A percentile compares a stretch with the other conserved stretches of the same genome.
phyloP scores from a whole-genome alignment of 2,329 filamentous ascomycete species.

The Fusarium sp. region DNA sequence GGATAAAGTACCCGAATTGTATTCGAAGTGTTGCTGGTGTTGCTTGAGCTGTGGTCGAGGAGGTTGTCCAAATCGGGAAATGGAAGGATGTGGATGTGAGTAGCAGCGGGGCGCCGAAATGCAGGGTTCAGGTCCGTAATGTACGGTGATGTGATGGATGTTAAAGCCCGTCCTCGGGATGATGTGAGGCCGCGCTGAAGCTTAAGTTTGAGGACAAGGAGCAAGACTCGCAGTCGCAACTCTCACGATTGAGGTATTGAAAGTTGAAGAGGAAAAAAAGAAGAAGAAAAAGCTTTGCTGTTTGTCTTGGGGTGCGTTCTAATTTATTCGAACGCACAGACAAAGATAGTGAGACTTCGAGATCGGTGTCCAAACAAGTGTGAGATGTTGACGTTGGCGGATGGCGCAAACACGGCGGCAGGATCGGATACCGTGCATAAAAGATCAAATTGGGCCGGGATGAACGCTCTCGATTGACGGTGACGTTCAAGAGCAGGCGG shows the following conservation, averaged over 20 bases:
- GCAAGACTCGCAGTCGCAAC: not conserved
- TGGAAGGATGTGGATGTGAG: constrained; percentile 8
- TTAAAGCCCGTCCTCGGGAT: constrained; percentile 10
- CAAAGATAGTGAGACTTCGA: not conserved
- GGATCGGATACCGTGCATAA: constrained; percentile 27
- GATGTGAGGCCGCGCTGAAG: constrained; percentile 20
- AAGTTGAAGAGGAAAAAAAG: not conserved
- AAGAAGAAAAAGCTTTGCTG: not conserved
- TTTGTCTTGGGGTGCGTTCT: constrained; percentile 5
- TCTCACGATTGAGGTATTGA: not conserved
- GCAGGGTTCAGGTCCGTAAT: constrained; percentile 35
- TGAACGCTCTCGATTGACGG: constrained; percentile 17
- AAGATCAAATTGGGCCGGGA: constrained; percentile 24
- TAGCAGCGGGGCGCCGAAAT: constrained; percentile 24
- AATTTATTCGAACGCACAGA: constrained; percentile 27
- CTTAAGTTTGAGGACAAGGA: not conserved
- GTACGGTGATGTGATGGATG: constrained; percentile 30
- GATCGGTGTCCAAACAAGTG: constrained; percentile 2
- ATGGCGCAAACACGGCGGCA: constrained; percentile 26
- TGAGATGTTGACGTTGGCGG: not conserved
- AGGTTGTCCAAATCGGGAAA: constrained; percentile 22
- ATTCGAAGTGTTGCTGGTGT: constrained; percentile 4
- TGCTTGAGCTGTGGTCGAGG: constrained; percentile 3
- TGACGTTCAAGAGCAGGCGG: constrained; percentile 33
- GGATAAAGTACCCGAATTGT: constrained; percentile 24